Evolutionary conservation across 768 basidiomycete species (phyloP).

Genomic region (Termitomyces sp.): DNA sequence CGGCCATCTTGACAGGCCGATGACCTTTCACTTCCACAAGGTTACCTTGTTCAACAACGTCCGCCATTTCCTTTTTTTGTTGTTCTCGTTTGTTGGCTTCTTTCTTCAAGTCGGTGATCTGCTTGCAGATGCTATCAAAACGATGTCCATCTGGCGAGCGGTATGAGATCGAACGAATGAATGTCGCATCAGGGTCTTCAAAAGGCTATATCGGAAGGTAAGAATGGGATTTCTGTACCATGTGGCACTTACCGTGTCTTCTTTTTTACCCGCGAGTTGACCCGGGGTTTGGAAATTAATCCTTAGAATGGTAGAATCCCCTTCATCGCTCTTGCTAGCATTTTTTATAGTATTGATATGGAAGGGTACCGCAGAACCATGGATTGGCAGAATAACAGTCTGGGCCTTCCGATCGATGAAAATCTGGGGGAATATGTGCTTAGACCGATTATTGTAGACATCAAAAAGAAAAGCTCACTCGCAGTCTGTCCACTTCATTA

Average conservation of each 20-base stretch:
- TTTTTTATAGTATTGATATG: constrained; percentile 99
- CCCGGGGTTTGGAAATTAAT: constrained; percentile 99
- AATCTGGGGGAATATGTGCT: constrained; percentile 50
- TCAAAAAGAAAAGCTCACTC: constrained; percentile 47
- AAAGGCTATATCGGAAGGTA: constrained; percentile 60
- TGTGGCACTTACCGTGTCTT: constrained; percentile 72
- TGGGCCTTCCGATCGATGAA: constrained; percentile 87
- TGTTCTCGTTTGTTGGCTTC: constrained; percentile 96
- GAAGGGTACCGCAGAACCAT: constrained; percentile 95
- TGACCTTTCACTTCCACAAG: constrained; percentile 87
- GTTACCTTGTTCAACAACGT: constrained; percentile 93
- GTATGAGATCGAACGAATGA: constrained; percentile 93
- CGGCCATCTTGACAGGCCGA: constrained; percentile 80
- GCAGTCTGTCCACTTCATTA: constrained; percentile 71
- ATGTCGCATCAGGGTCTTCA: constrained; percentile 94
- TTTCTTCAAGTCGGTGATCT: constrained; percentile 94
- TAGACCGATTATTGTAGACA: not conserved
- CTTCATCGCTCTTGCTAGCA: constrained; percentile 95
- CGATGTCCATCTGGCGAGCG: constrained; percentile 88
- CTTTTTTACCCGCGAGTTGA: constrained; percentile 96
- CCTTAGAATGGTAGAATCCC: constrained; percentile 88
- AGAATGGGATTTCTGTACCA: not conserved
- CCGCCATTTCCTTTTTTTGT: constrained; percentile 97
- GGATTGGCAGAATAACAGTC: constrained; percentile 87
- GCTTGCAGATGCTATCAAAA: constrained; percentile 84